A percentile compares a stretch with the other conserved stretches of the same genome.
Evolutionary conservation across 1,284 basidiomycete genomes (phyloP).

Genomic region (Lignosus rhinocerotis): DNA sequence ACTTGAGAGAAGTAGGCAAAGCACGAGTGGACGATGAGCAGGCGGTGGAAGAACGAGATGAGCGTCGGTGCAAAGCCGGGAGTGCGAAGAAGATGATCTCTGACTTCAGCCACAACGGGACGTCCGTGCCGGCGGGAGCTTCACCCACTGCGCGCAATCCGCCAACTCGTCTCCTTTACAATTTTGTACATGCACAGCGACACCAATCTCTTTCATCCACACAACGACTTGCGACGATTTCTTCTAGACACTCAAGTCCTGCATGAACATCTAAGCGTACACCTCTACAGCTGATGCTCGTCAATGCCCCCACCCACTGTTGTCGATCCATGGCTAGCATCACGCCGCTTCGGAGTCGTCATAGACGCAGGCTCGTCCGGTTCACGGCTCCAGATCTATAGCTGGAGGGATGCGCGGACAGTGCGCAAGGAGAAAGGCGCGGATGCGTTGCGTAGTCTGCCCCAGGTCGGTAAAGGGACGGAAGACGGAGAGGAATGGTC

Average conservation of each 20-base stretch:
- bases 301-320: slow-evolving; percentile 73
- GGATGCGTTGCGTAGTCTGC: slow-evolving; percentile 54
- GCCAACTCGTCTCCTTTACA: slow-evolving; percentile 1
- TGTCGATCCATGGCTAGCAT: slow-evolving; percentile 70
- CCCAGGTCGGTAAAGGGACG: slow-evolving; percentile 91
- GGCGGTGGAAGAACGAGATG: slow-evolving; percentile 6
- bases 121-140: slow-evolving; percentile 10
- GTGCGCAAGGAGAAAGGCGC: slow-evolving; percentile 47
- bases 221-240: slow-evolving; percentile 7
- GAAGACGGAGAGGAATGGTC: slow-evolving; percentile 84
- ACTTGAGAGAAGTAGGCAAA: not conserved
- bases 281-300: slow-evolving; percentile 20
- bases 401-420: slow-evolving; percentile 84
- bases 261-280: not conserved
- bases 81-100: not conserved
- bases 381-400: slow-evolving; percentile 95
- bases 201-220: not conserved
- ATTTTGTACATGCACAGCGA: slow-evolving; percentile 3
- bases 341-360: slow-evolving; percentile 90
- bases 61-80: slow-evolving; percentile 7
- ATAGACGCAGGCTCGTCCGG: slow-evolving; percentile 98
- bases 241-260: not conserved
- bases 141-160: slow-evolving; percentile 1
- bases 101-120: slow-evolving; percentile 17
- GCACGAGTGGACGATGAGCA: not conserved